Evolutionary conservation across 345 rosid species (phyloP).

Genomic region (Punica granatum): DNA sequence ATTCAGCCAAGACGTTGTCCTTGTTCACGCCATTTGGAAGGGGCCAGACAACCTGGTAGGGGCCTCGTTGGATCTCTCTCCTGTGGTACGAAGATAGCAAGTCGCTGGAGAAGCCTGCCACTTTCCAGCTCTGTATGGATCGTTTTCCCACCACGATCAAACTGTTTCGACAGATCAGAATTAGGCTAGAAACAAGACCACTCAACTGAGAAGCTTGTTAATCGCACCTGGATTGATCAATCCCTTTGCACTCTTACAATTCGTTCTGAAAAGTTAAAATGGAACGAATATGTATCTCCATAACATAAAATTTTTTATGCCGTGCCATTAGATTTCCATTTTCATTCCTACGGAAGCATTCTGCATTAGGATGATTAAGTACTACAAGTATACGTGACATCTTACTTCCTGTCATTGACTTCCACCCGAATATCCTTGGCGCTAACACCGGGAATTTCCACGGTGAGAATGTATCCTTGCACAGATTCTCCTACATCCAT

Average conservation of each 20-base stretch:
- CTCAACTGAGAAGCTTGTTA: no score
- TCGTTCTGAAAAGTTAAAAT: no score
- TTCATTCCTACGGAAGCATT: not conserved
- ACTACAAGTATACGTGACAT: not conserved
- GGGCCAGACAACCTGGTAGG: conserved; percentile 59
- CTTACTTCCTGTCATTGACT: conserved; percentile 48
- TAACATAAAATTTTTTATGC: no score
- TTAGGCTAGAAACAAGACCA: not conserved
- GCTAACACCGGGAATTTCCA: conserved; percentile 68
- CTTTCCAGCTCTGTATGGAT: conserved; percentile 19
- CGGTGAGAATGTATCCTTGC: conserved; percentile 36
- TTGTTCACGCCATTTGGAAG: conserved; percentile 55
- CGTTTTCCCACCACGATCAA: conserved; percentile 53
- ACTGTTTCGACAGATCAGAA: conserved; percentile 22
- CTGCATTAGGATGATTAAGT: not conserved
- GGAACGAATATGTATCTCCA: no score
- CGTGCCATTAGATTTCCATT: not conserved
- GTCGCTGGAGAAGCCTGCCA: conserved; percentile 17
- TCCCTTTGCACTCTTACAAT: no score
- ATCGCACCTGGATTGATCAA: no score
- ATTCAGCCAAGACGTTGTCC: conserved; percentile 58
- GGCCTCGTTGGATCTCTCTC: conserved; percentile 50
- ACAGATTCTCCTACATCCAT: conserved; percentile 52
- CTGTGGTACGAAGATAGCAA: conserved; percentile 36
- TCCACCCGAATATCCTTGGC: conserved; percentile 69